Evolutionary conservation across 2,329 filamentous ascomycete species (phyloP).

Genomic region (Sclerotiophoma versabilis): DNA sequence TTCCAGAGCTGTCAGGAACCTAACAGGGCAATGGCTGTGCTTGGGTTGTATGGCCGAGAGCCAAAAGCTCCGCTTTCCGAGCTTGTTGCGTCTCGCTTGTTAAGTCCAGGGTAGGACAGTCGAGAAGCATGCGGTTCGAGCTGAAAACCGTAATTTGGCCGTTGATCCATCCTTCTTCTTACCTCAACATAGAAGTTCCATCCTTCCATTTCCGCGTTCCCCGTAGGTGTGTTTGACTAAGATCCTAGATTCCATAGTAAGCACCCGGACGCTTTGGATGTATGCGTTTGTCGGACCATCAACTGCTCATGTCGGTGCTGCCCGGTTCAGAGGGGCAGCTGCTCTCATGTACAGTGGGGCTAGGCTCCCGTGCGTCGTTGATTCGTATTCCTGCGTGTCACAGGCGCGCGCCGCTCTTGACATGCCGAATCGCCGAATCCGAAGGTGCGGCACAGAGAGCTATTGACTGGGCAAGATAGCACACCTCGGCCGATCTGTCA

Average conservation of each 20-base stretch:
- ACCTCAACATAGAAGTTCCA: conserved; percentile 15
- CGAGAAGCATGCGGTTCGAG: conserved; percentile 28
- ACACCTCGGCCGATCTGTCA: not conserved
- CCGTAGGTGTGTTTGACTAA: conserved; percentile 17
- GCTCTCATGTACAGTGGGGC: conserved; percentile 21
- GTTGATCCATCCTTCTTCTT: conserved; percentile 26
- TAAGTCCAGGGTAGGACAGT: conserved; percentile 27
- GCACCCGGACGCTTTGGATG: conserved; percentile 1
- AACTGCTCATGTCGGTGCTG: conserved; percentile 33
- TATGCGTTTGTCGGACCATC: conserved; percentile 33
- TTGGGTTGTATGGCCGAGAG: conserved; percentile 24
- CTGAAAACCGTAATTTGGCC: conserved; percentile 27
- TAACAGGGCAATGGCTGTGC: conserved; percentile 25
- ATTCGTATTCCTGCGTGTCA: conserved; percentile 23
- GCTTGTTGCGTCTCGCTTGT: conserved; percentile 31
- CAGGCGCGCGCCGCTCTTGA: conserved; percentile 23
- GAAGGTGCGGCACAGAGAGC: conserved; percentile 18
- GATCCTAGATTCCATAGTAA: conserved; percentile 11
- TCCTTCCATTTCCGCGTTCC: conserved; percentile 22
- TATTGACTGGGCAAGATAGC: not conserved
- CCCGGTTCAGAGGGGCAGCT: conserved; percentile 25
- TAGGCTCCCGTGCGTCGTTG: conserved; percentile 14
- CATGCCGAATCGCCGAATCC: conserved; percentile 27
- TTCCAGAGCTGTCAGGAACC: conserved; percentile 27
- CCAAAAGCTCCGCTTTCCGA: conserved; percentile 22